Evolutionary conservation across 2,329 filamentous ascomycete genomes (phyloP).

Genomic region (Zasmidium citrigriseum): DNA sequence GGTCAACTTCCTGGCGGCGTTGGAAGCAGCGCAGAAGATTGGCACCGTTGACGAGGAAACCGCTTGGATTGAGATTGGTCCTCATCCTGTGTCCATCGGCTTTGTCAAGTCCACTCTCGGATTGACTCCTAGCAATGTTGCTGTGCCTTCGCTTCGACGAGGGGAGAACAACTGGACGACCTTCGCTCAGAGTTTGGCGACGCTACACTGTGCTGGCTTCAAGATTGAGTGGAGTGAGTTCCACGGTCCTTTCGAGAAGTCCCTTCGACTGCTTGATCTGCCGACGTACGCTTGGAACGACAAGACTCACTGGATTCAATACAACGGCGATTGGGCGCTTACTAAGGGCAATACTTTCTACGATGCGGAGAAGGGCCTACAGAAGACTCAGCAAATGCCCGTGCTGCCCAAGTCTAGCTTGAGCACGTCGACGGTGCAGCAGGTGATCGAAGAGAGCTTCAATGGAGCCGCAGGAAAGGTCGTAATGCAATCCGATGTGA

Average conservation of each 20-base stretch:
- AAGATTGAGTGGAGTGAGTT: slow-evolving; percentile 64
- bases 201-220: slow-evolving; percentile 57
- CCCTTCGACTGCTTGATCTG: slow-evolving; percentile 50
- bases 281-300: slow-evolving; percentile 44
- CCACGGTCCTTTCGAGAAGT: slow-evolving; percentile 46
- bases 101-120: slow-evolving; percentile 16
- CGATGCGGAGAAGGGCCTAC: background rate
- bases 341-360: slow-evolving; percentile 12
- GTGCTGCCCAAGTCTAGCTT: background rate
- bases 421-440: slow-evolving; percentile 29
- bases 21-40: slow-evolving; percentile 34
- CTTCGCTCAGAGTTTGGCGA: slow-evolving; percentile 48
- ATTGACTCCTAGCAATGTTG: slow-evolving; percentile 32
- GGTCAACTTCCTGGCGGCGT: slow-evolving; percentile 38
- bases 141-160: slow-evolving; percentile 9
- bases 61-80: slow-evolving; percentile 49
- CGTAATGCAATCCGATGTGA: background rate
- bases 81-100: slow-evolving; percentile 43
- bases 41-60: slow-evolving; percentile 39
- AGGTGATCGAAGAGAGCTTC: background rate
- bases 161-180: slow-evolving; percentile 47
- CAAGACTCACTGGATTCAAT: slow-evolving; percentile 42
- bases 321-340: slow-evolving; percentile 36
- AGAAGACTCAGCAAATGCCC: background rate
- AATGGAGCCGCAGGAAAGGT: background rate